Evolutionary conservation across 2,329 filamentous ascomycete species (phyloP).

Genomic region (Fusarium falciforme): DNA sequence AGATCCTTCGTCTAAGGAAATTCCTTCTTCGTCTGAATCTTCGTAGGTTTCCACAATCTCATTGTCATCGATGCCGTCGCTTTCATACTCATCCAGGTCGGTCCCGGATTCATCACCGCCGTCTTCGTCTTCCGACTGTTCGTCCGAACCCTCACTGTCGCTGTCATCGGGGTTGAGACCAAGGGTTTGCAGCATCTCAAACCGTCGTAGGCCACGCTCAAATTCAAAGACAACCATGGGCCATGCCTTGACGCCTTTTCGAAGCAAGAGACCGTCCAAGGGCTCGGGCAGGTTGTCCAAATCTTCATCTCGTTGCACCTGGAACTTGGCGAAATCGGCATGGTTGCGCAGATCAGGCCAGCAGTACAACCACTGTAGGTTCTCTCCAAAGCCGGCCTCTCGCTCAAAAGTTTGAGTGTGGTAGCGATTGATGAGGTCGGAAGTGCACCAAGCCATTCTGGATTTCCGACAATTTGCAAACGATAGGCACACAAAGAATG

Average conservation of each 20-base stretch:
- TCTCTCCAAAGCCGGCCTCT: constrained; percentile 38
- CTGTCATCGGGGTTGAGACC: constrained; percentile 14
- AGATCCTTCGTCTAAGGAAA: constrained; percentile 23
- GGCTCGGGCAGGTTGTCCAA: constrained; percentile 3
- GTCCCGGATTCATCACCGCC: constrained; percentile 30
- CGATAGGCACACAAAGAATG: constrained; percentile 40
- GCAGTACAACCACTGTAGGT: constrained; percentile 42
- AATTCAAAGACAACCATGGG: constrained; percentile 49
- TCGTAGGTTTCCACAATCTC: constrained; percentile 43
- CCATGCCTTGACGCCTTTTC: constrained; percentile 37
- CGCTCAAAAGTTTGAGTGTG: constrained; percentile 43
- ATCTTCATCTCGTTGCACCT: constrained; percentile 28
- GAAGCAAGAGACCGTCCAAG: constrained; percentile 3
- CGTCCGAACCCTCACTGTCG: constrained; percentile 21
- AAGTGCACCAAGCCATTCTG: constrained; percentile 47
- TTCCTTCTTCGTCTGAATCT: constrained; percentile 44
- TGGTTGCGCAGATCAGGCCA: constrained; percentile 50
- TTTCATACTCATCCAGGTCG: constrained; percentile 51
- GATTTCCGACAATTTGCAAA: constrained; percentile 12
- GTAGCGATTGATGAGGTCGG: constrained; percentile 45
- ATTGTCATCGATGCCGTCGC: constrained; percentile 53
- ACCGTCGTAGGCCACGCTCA: constrained; percentile 24
- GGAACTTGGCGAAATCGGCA: constrained; percentile 43
- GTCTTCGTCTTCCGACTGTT: constrained; percentile 14
- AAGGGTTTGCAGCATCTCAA: constrained; percentile 25